Evolutionary conservation across 495 filamentous ascomycete genomes (phyloP), one percentile per base, ranked within the genome.

Genomic region (Friedmanniomyces endolithicus): DNA sequence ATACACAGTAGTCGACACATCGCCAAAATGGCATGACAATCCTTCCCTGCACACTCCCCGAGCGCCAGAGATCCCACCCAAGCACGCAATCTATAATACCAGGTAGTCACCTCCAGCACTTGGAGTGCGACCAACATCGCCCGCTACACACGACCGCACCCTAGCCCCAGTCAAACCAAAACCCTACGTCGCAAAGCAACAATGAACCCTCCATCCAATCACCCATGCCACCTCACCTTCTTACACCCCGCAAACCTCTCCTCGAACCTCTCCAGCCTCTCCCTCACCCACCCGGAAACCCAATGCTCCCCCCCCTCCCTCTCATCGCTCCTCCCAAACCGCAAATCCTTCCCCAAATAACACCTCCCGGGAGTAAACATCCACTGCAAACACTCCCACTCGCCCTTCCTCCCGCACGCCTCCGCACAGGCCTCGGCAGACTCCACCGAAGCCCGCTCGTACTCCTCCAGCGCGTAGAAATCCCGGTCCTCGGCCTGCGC

Each of bases 321-420:
- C 47, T 52, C 59, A 37, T 62, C 59, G 25, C 37, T 46, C 39
- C 25, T 50, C 2, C 59, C 59, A 39, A 58, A 59, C 17, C 51
- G 16, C 9, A 62, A 47, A n/a, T 51, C 51, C n/a, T 59, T 51
- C 22, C 59, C 59, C 33, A 62, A 22, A 39, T 59, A 33, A 29
- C 59, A 62, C 2, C 59, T 56, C 1, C 59, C 59, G 27, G 55
- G 56, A 23, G 39, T 33, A 19, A 27, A 62, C 55, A 59, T 58
- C 55, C 56, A 62, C 49, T 62, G 59, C 20, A 55, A 37, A 37
- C 59, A 62, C 11, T 59, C 45, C n/a, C 37, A 11, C 12, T 44
- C 41, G 16, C 9, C 2, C 35, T 46, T 27, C n/a, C 27, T n/a
- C 39, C 23, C 12, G 34, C 59, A 62, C 14, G 56, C 55, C 16